phyloP scores from a whole-genome alignment of 768 basidiomycete genomes.

The Strobilomyces dryophilus region DNA sequence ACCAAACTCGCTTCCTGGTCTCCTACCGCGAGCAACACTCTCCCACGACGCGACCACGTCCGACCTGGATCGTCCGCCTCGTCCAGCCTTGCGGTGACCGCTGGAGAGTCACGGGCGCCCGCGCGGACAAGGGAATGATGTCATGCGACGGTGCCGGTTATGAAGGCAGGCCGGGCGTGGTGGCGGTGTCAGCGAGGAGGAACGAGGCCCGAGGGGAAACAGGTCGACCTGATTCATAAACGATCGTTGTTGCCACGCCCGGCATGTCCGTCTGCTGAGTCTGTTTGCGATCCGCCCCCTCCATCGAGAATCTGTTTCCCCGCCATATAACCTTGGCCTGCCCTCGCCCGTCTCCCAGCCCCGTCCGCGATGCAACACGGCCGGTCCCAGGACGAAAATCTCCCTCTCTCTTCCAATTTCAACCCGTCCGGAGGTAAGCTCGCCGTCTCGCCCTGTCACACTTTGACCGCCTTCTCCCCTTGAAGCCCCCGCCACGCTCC shows the following conservation, averaged over 20 bases:
- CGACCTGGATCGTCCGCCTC: no score
- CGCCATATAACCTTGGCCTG: no score
- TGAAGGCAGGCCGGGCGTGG: neutral
- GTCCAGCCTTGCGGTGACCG: no score
- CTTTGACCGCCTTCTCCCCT: slow-evolving; percentile 7
- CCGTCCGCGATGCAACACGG: slow-evolving; percentile 22
- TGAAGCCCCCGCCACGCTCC: slow-evolving; percentile 3
- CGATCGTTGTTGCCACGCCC: neutral
- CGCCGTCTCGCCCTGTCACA: slow-evolving; percentile 15
- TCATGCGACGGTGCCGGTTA: neutral
- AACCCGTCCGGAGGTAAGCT: slow-evolving; percentile 26
- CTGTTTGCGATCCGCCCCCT: slow-evolving; percentile 11
- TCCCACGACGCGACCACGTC: no score
- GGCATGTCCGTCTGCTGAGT: neutral
- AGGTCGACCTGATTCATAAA: neutral
- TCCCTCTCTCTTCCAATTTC: slow-evolving; percentile 5
- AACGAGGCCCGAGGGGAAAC: neutral
- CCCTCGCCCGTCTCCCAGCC: neutral
- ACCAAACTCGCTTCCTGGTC: no score
- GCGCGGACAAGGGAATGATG: neutral
- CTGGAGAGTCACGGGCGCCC: no score
- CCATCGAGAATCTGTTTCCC: slow-evolving; percentile 13
- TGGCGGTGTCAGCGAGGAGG: neutral
- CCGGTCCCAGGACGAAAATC: slow-evolving; percentile 19
- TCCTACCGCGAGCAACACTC: no score